phyloP scores from a whole-genome alignment of 345 rosid species.

The Populus euphratica region DNA sequence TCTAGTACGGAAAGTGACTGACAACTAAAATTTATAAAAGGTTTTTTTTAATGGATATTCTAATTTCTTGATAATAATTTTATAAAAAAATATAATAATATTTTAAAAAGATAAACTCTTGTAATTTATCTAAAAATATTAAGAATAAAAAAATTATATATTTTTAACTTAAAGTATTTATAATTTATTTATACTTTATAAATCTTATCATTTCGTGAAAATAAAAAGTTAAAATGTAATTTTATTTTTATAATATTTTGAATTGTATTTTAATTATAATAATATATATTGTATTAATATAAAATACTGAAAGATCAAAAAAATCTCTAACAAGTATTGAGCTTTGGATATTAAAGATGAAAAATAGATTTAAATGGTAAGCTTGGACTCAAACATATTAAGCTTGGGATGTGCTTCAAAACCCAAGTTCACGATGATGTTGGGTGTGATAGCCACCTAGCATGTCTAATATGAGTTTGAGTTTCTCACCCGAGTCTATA shows the following conservation, averaged over 20 bases:
- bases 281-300: no score
- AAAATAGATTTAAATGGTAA: fast-evolving
- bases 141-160: fast-evolving
- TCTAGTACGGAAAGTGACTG: no score
- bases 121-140: no score
- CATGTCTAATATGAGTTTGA: no score
- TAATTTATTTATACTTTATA: fast-evolving
- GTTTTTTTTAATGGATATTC: no score
- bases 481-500: fast-evolving
- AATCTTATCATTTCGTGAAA: fast-evolving
- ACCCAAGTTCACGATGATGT: fast-evolving
- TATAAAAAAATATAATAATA: no score
- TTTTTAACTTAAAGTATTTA: no score
- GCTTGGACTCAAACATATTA: fast-evolving
- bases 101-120: no score
- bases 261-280: no score
- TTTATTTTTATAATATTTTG: fast-evolving
- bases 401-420: fast-evolving
- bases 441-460: fast-evolving
- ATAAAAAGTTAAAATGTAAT: fast-evolving
- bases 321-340: no score
- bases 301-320: fast-evolving
- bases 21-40: fast-evolving
- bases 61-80: no score
- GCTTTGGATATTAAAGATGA: fast-evolving